Percentiles rank a stretch among this genome's conserved stretches.
These are phyloP conservation scores for Isatis tinctoria DNA, from an alignment of 345 rosid species.

Conservation along the genomic window DNA sequence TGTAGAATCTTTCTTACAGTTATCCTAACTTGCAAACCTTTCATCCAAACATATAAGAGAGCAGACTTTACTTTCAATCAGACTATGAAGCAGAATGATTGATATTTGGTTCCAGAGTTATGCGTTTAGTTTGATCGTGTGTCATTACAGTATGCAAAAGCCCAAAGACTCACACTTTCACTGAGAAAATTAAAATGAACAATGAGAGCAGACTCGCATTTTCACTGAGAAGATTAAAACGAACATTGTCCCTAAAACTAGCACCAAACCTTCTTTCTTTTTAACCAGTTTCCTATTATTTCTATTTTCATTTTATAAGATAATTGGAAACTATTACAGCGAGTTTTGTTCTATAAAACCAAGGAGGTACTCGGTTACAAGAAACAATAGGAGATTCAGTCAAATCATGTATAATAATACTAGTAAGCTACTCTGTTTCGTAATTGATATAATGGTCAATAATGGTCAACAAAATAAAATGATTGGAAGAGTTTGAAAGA, in stretches of 20 bases:
- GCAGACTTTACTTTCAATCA: background rate
- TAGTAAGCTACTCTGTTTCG: background rate
- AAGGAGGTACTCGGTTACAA: background rate
- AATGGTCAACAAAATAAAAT: background rate
- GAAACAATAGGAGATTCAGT: background rate
- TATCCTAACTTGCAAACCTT: background rate
- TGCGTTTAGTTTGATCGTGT: background rate
- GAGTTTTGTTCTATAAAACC: background rate
- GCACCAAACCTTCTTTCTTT: background rate
- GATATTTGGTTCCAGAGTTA: background rate
- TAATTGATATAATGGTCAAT: background rate
- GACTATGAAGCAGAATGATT: background rate
- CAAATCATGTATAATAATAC: background rate
- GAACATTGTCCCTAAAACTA: background rate
- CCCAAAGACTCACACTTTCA: too few relatives aligned
- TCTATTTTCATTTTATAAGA: background rate
- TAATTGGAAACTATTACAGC: background rate
- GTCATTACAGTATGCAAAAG: background rate
- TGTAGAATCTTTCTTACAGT: background rate
- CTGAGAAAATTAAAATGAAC: too few relatives aligned
- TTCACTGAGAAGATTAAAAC: background rate
- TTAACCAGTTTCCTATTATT: background rate
- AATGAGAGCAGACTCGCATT: too few relatives aligned
- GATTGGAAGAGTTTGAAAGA: background rate
- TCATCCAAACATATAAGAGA: background rate